These are phyloP conservation scores for Jatropha multifida DNA, from an alignment of 441 rosid genomes.

Conservation along the genomic window DNA sequence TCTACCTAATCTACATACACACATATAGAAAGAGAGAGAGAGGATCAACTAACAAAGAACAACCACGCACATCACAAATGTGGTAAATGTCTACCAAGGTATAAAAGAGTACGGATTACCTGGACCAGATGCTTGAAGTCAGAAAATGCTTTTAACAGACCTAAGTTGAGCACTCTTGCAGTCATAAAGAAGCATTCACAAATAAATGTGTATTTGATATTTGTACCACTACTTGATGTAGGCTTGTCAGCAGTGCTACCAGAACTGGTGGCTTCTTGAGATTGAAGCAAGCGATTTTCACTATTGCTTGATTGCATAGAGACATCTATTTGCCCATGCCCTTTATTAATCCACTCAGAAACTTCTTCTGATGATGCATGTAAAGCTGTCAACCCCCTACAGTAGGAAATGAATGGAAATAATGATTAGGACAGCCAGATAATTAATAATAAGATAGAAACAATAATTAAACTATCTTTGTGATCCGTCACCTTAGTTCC, in stretches of 20 bases:
- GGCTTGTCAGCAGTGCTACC: slow-evolving; percentile 43
- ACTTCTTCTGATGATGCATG: slow-evolving; percentile 95
- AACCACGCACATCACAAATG: neutral
- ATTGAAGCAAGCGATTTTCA: slow-evolving; percentile 61
- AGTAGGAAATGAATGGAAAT: slow-evolving; percentile 15
- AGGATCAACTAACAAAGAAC: neutral
- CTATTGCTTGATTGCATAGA: slow-evolving; percentile 35
- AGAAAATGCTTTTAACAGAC: slow-evolving; percentile 92
- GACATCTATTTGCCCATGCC: slow-evolving; percentile 31
- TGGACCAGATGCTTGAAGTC: slow-evolving; percentile 97
- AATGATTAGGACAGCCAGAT: slow-evolving; percentile 22
- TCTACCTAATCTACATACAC: neutral
- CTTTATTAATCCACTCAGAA: slow-evolving; percentile 69
- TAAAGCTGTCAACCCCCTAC: slow-evolving; percentile 83
- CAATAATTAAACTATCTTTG: neutral
- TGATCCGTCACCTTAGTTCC: slow-evolving; percentile 63
- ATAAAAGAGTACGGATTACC: slow-evolving; percentile 44
- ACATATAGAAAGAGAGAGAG: neutral
- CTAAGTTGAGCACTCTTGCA: slow-evolving; percentile 92
- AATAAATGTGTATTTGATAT: slow-evolving; percentile 62
- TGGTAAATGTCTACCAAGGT: slow-evolving; percentile 11
- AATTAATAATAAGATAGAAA: neutral
- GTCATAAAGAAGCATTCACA: slow-evolving; percentile 99
- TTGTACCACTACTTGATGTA: slow-evolving; percentile 40
- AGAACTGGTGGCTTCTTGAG: slow-evolving; percentile 82